Base-by-base conservation (phyloP, 169 alveolate genomes). In the Babesia gibsoni region DNA sequence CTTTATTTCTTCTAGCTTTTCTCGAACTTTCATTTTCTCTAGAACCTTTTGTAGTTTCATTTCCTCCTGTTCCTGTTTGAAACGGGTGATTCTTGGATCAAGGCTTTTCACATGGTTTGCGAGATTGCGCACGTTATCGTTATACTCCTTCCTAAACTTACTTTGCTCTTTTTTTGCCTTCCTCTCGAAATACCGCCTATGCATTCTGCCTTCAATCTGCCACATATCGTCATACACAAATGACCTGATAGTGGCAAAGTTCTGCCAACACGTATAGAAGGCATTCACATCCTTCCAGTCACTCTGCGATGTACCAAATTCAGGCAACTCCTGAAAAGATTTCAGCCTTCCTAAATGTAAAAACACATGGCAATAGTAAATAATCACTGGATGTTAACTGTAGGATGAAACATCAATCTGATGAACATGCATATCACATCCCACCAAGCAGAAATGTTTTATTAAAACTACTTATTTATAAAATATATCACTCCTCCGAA, bases 41-140 rank as follows among this genome's bases (percentile, higher is more conserved):
- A 50, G 30, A 35, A 7, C 39, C 56, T 20, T 50, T 50, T 50
- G 65, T 52, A 42, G 58, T 35, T 54, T 59, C n/a, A 35, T 22
- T 41, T 39, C 59, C 43, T 58, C 57, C 37, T 73, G 69, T 52
- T 39, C 36, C 52, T 67, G 45, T 53, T 58, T 49, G 22, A 64
- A 20, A 23, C 52, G 64, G 0, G 18, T 27, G 56, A 59, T 52
- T 14, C 88, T 27, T 14, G 77, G 82, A 56, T 79, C 88, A 18
- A 56, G 18, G 36, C 32, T 58, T 37, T 61, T 67, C 23, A 79
- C 82, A 20, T 18, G 4, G 9, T 46, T 63, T 10, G 48, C 66
- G 18, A 79, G 78, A 6, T 43, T 36, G 23, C 70, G 35, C 25
- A 79, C 72, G 45, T 18, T 49, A 10, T 68, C 83, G 39, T 42